Evolutionary conservation across 306 rosid genomes (phyloP), one percentile per base, ranked within the genome.

Genomic region (Hippophae gyantsensis): DNA sequence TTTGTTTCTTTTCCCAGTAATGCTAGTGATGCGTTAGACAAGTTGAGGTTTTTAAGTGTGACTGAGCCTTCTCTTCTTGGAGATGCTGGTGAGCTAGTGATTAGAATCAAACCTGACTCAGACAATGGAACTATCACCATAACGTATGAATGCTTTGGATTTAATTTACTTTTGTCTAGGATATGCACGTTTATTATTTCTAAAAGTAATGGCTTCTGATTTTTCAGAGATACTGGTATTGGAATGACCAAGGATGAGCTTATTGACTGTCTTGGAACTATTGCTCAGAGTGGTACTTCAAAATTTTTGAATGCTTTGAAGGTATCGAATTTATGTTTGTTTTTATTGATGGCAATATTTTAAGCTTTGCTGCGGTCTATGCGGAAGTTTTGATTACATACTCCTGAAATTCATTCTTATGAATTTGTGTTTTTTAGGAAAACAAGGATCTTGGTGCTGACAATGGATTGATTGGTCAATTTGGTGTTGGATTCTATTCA

Each of bases 271-370:
- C 99, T 93, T 64, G 99, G 99, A 73, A 93, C 99, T 61, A 93
- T 88, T 68, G 97, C 99, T 56, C 97, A 93, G 79, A 93, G 99
- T 84, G 99, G 99, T n/a, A 93, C 99, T 61, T 93, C 97, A 61
- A 93, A 84, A 54, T 88, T 88, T 78, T 77, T 93, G 68, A 88
- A 84, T 65, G 99, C 99, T 5, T 76, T 93, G 13, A 93, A 93
- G 99, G 99, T 93, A 64, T 10, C 7, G 14, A 6, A 9, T 2
- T 32, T 32, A 2, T 13, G 12, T 58, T 51, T 41, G 7, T 7
- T 2, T 23, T 7, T 66, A 42, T 58, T 14, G 32, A 48, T 13
- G 38, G 25, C 62, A 63, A 53, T 58, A 18, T 13, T 13, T 42
- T 58, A 42, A 42, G 11, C 13, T 13, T 56, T 9, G 9, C 26